Evolutionary conservation across 2,329 filamentous ascomycete genomes (phyloP), one percentile per base, ranked within the genome.

Genomic region (Hypoxylon sp.): DNA sequence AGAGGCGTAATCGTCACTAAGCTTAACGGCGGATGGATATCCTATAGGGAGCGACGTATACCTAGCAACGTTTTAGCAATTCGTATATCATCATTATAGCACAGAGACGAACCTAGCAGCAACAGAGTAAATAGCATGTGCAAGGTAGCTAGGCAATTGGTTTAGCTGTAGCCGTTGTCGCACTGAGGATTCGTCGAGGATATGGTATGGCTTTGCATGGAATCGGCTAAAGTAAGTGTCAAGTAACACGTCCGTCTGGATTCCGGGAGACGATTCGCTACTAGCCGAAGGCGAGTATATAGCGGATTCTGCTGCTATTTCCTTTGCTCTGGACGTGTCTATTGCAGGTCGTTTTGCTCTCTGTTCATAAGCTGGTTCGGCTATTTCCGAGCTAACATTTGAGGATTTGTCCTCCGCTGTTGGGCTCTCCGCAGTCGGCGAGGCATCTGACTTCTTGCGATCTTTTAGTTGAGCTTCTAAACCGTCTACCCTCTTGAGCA

Each of bases 401-500:
- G 54, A 55, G 6, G 63, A 57, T 1, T 59, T 52, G 32, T 60
- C 63, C 19, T 74, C 69, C 15, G 59, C 50, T 17, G 53, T 62
- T 7, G 65, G 26, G 8, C 70, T 70, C 31, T 66, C 70, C 7
- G 71, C 69, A 3, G 64, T 64, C 20, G 78, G 72, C 15, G 77
- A 77, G 26, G 34, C 48, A 17, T 66, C 76, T 73, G 50, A 59
- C 44, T 69, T 75, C 60, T 84, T 85, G 64, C 86, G 83, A 57
- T 88, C 84, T 67, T 90, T 89, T 27, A 95, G 76, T 56, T 87
- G 84, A 66, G 89, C 90, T 69, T 95, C 90, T 40, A 95, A 75
- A 1, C 90, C 90, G 68, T 95, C 91, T 2, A 95, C 90, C 43
- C 91, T 82, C 71, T 93, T 95, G 51, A 95, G 68, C 6, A 95